Conservation (phyloP, 306 rosid species). For the Lotus japonicus region DNA sequence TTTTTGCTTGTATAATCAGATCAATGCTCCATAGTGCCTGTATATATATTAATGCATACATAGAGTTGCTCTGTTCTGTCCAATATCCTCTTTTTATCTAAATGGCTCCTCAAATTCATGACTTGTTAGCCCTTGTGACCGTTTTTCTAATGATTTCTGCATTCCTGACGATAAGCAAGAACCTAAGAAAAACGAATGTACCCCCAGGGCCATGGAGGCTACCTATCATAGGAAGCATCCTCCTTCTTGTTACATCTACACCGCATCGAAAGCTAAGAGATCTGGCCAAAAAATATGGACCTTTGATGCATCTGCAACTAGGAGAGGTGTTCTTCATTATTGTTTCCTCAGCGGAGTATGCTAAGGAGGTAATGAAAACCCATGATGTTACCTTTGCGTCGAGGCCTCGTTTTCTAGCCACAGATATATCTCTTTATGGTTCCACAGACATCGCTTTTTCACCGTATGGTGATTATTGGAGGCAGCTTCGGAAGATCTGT, state of each 20-base stretch:
- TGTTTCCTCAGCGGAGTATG: conserved; percentile 19
- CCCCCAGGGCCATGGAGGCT: conserved; percentile 25
- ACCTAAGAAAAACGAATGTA: background rate
- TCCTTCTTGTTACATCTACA: background rate
- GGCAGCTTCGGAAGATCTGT: conserved; percentile 21
- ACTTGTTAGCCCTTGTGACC: background rate
- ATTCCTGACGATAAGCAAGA: background rate
- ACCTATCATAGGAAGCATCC: background rate
- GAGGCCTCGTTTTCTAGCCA: background rate
- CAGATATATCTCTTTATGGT: background rate
- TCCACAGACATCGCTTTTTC: background rate
- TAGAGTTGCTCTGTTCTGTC: too few relatives aligned
- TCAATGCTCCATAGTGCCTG: too few relatives aligned
- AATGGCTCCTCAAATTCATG: too few relatives aligned
- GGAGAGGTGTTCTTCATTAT: background rate
- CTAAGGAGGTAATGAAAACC: background rate
- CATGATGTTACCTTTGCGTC: background rate
- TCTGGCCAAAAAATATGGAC: conserved; percentile 14
- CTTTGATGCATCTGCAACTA: conserved; percentile 15
- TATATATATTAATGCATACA: too few relatives aligned
- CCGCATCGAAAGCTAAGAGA: conserved; percentile 16
- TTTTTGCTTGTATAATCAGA: too few relatives aligned
- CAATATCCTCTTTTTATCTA: too few relatives aligned
- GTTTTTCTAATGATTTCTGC: background rate
- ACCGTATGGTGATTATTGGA: conserved; percentile 24